Percentiles rank a stretch among this genome's conserved stretches.
These are phyloP conservation scores for Carex parvula DNA, from an alignment of 176 grass and related monocot genomes.

Conservation along the genomic window DNA sequence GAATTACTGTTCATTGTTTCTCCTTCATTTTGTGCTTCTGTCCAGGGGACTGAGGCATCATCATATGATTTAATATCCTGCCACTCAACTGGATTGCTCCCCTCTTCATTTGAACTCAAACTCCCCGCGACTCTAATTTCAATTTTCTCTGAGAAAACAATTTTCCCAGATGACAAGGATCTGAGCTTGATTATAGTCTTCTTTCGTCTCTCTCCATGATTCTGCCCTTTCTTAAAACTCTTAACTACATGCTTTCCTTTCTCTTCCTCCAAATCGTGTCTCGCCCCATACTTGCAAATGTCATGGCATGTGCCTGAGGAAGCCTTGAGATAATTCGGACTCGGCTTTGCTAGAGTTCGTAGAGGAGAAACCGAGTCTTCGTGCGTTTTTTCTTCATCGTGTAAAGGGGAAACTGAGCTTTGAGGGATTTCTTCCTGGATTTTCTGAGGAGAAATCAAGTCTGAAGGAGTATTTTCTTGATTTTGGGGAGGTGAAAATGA, in stretches of 20 bases:
- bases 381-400: not conserved
- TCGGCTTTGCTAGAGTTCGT: constrained; percentile 10
- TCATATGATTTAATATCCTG: constrained; percentile 53
- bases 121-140: not conserved
- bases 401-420: not conserved
- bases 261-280: constrained; percentile 31
- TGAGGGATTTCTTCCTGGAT: not conserved
- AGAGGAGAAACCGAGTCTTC: not conserved
- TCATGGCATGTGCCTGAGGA: constrained; percentile 58
- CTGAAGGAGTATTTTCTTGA: not conserved
- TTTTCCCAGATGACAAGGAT: constrained; percentile 36
- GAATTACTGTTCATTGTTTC: constrained; percentile 7
- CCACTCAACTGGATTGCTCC: constrained; percentile 37
- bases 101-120: not conserved
- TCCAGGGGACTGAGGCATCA: not conserved
- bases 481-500: not conserved
- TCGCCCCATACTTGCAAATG: constrained; percentile 54
- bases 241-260: constrained; percentile 12
- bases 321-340: constrained; percentile 51
- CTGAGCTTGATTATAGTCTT: constrained; percentile 31
- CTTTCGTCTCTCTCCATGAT: not conserved
- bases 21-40: constrained; percentile 23
- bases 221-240: constrained; percentile 20
- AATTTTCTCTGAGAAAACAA: constrained; percentile 26
- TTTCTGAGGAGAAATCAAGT: not conserved